Base-by-base conservation (phyloP, 1,139 yeast genomes). In the Geotrichum aggregatum region DNA sequence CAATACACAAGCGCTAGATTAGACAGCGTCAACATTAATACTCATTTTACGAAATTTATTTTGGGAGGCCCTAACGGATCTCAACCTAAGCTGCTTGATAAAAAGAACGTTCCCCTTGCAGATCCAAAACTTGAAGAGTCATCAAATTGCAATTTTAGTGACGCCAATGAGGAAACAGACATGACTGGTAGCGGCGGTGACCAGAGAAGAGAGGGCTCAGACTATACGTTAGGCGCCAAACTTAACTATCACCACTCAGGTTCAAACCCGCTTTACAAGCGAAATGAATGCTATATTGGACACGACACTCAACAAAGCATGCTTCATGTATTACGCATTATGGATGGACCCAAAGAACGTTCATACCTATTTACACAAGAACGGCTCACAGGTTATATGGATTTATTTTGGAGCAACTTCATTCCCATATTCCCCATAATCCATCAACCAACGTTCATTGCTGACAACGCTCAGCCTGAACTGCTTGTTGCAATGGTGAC, bases 401-500 rank as follows among this genome's bases (percentile, higher is more conserved):
- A 57, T 8, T 58, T 60, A 18, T 70, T 62, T 56, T 70, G 74
- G 72, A 55, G 56, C 30, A 59, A 66, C 44, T 70, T 70, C 52
- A 67, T 64, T 45, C 62, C 64, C 30, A 58, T 67, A 8, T 70
- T 65, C 56, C 74, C 74, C 0, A 60, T 71, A 36, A 60, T 70
- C 14, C 74, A 70, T 55, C 55, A 59, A 22, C 61, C 71, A 4
- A 69, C 73, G 1, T 71, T 70, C 50, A 54, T 59, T 50, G 65
- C 71, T 1, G 58, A 62, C 14, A 56, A 57, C 3, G 54, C 61
- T n/a, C 60, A 62, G 35, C 58, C 66, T 1, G 63, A 61, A 28
- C 58, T 71, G 40, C 51, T 70, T 28, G 58, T 66, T 21, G 58
- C 67, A 21, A 69, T 70, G 62, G 60, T 66, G 14, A 60, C 65